Conservation (phyloP, 352 stramenopile species). For the Globisporangium mamillatum region DNA sequence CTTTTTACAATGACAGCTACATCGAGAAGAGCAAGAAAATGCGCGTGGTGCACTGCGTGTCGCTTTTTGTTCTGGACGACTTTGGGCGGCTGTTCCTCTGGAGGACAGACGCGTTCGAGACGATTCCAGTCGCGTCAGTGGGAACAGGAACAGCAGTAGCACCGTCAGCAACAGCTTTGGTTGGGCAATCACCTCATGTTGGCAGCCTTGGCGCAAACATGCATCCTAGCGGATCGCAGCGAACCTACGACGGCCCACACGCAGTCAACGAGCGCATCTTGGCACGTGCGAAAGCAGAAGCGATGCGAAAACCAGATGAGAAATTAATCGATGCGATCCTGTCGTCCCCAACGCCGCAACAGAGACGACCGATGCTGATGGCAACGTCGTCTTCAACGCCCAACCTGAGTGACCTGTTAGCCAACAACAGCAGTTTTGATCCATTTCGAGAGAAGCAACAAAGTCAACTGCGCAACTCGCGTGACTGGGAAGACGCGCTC, state of each 20-base stretch:
- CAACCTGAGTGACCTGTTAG: conserved; percentile 13
- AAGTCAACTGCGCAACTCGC: conserved; percentile 28
- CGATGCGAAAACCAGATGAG: conserved; percentile 49
- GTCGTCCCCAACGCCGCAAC: conserved; percentile 40
- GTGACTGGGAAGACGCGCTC: conserved; percentile 54
- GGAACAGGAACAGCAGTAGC: conserved; percentile 5
- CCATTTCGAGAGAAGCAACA: conserved; percentile 36
- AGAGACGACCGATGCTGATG: conserved; percentile 29
- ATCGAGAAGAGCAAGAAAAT: conserved; percentile 69
- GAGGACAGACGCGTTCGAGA: conserved; percentile 51
- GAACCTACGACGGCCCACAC: conserved; percentile 48
- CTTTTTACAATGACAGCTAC: conserved; percentile 20
- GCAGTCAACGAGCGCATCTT: conserved; percentile 64
- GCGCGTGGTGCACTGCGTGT: conserved; percentile 50
- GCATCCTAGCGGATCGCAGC: background rate
- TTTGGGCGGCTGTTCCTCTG: conserved; percentile 51
- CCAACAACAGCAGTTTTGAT: conserved; percentile 19
- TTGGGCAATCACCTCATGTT: background rate
- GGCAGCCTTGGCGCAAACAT: background rate
- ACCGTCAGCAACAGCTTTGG: background rate
- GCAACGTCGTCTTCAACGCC: conserved; percentile 30
- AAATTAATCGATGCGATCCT: conserved; percentile 71
- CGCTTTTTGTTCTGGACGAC: conserved; percentile 60
- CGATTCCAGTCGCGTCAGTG: conserved; percentile 27
- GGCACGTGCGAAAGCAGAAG: conserved; percentile 51